Evolutionary conservation across 208 protist genomes (phyloP).

Genomic region (Tritrichomonas musculus): DNA sequence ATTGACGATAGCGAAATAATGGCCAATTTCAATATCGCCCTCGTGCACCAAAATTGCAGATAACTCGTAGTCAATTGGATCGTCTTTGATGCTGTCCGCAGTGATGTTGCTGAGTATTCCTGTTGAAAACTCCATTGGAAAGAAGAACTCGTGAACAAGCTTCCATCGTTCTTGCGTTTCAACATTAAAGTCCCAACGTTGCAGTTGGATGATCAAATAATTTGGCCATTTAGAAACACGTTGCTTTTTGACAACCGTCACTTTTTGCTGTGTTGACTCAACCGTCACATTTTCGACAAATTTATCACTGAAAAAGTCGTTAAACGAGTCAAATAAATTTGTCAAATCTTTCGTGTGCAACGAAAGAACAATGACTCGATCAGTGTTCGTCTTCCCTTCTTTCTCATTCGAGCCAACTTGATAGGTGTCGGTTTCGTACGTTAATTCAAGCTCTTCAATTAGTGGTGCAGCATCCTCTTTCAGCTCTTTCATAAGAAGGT

Average conservation of each 20-base stretch:
- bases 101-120: not conserved
- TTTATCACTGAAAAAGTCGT: not conserved
- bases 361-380: not conserved
- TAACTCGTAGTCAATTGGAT: not conserved
- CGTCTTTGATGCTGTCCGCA: not conserved
- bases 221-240: not conserved
- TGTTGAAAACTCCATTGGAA: not conserved
- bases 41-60: not conserved
- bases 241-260: not conserved
- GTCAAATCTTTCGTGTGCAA: not conserved
- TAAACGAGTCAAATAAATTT: not conserved
- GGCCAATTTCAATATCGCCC: not conserved
- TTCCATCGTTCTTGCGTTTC: not conserved
- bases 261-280: not conserved
- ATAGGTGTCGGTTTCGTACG: too few relatives aligned
- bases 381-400: not conserved
- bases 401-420: not conserved
- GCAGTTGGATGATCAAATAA: not conserved
- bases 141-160: not conserved
- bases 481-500: not conserved
- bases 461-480: not conserved
- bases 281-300: not conserved
- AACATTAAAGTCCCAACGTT: not conserved
- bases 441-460: not conserved
- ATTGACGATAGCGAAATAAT: not conserved